Evolutionary conservation across 148 eudicot genomes (phyloP), one percentile per base, ranked within the genome.

Genomic region (Rhododendron ovatum): DNA sequence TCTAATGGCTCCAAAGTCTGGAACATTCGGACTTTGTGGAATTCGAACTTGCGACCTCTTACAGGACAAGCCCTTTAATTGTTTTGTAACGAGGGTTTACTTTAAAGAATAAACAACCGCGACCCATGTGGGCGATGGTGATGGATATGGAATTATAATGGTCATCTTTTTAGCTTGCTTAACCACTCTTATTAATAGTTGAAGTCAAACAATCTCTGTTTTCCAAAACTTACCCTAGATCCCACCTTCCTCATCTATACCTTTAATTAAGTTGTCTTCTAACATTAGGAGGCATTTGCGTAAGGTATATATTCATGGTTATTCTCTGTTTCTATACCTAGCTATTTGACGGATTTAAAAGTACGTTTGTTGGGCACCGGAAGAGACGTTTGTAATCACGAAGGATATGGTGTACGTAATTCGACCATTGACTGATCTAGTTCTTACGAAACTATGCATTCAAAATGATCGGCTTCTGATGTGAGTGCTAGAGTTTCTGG

Each of bases 91-190:
- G 59, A 51, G 13, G 45, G 41, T 50, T 85, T 80, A 61, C 1
- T 79, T 85, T 61, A 48, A 47, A 17, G 5, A 8, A 39, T 26
- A 55, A n/a, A 53, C 74, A 82, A n/a, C 43, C 39, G 73, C 39
- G 73, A 55, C 17, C 84, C 85, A 82, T 37, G 84, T 86, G 87
- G 71, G 28, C 69, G 84, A 73, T 86, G 81, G 43, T 55, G 88
- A 86, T 41, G 18, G 48, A 33, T 22, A 71, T 86, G 80, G 81
- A 81, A 73, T 82, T 20, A 15, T 50, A n/a, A 2, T 78, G 69
- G 3, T 10, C 26, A 59, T 80, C 65, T 53, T 33, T 33, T 80
- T 78, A 47, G 4, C 80, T 41, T 79, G 7, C 59, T 80, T 80
- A 80, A 53, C 53, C 65, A 80, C 43, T 24, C 83, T 50, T 53